phyloP scores from a whole-genome alignment of 129 eudicot species.

The Calendula officinalis region DNA sequence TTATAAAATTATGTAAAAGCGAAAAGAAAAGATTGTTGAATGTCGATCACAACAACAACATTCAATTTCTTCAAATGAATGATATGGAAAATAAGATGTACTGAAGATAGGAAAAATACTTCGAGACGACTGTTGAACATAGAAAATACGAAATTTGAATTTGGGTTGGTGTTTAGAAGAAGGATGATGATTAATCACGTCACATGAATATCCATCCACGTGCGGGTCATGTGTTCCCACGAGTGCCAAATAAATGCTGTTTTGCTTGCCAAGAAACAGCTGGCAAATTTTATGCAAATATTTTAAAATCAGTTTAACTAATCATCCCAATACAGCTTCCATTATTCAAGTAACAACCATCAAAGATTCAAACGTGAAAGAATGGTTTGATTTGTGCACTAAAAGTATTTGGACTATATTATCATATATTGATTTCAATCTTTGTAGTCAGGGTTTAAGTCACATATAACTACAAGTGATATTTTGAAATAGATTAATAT shows the following conservation, averaged over 20 bases:
- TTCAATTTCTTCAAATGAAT: too few relatives aligned
- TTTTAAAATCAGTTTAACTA: background rate
- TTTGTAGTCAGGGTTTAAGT: too few relatives aligned
- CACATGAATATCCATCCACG: slow-evolving; percentile 31
- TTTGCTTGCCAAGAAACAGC: slow-evolving; percentile 32
- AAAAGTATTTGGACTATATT: too few relatives aligned
- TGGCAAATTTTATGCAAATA: background rate
- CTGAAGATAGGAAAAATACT: background rate
- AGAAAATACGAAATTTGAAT: background rate
- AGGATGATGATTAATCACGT: slow-evolving; percentile 21
- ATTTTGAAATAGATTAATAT: too few relatives aligned
- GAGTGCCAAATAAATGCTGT: slow-evolving; percentile 32
- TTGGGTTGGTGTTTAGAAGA: slow-evolving; percentile 16
- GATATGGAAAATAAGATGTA: background rate
- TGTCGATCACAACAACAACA: too few relatives aligned
- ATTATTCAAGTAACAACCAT: too few relatives aligned
- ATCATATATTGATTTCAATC: too few relatives aligned
- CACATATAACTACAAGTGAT: too few relatives aligned
- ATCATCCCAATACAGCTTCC: slow-evolving; percentile 8
- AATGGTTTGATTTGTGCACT: too few relatives aligned
- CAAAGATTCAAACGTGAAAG: too few relatives aligned
- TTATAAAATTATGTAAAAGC: too few relatives aligned
- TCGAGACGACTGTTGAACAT: background rate
- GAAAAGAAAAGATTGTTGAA: too few relatives aligned
- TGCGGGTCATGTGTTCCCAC: slow-evolving; percentile 37